phyloP scores from a whole-genome alignment of 106 monocot genomes.

The Acanthochlamys bracteata region DNA sequence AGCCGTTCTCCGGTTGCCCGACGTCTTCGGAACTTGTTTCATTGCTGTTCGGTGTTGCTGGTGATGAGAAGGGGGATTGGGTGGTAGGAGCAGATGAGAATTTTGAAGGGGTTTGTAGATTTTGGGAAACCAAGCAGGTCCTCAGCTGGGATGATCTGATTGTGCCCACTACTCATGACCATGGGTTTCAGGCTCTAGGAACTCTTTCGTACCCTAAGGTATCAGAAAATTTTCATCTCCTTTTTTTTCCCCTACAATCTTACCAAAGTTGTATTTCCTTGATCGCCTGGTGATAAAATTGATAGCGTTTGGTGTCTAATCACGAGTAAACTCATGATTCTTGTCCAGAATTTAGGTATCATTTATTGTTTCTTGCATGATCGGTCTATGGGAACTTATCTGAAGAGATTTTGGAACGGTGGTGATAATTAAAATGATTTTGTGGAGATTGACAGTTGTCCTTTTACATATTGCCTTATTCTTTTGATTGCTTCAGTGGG shows the following conservation, averaged over 20 bases:
- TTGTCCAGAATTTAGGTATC: no score
- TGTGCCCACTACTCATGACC: constrained; percentile 29
- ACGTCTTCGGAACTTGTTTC: constrained; percentile 21
- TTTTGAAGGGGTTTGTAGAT: constrained; percentile 1
- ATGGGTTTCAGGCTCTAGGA: constrained; percentile 37
- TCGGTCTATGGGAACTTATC: no score
- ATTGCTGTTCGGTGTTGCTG: constrained; percentile 22
- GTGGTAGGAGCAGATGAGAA: constrained; percentile 12
- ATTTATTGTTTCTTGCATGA: no score
- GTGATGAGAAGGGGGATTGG: constrained; percentile 14
- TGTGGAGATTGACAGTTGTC: no score
- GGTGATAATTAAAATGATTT: no score
- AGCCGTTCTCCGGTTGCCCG: constrained; percentile 54
- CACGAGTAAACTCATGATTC: no score
- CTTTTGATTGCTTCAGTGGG: no score
- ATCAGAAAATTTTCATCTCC: not conserved
- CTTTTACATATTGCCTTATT: no score
- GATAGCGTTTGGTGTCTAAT: no score
- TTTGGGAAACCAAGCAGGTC: constrained; percentile 30
- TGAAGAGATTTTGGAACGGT: no score
- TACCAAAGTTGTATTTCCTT: not conserved
- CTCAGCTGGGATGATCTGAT: constrained; percentile 45
- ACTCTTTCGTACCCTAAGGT: constrained; percentile 45
- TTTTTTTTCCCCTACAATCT: not conserved
- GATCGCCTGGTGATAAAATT: no score